phyloP scores from a whole-genome alignment of 371 early-diverging fungal genomes.

The Apophysomyces elegans region DNA sequence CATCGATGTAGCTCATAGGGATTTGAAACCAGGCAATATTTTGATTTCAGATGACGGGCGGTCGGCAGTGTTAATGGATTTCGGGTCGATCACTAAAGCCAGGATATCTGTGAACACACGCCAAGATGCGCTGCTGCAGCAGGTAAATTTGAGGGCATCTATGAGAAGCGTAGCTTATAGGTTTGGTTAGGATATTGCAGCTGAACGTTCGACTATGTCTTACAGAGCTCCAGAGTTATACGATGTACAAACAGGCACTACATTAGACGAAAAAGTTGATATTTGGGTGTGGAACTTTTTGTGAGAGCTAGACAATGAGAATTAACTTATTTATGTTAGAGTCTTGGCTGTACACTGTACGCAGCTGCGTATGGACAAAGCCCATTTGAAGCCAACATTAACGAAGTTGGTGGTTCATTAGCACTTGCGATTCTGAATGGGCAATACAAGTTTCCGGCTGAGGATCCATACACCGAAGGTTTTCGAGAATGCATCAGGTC shows the following conservation, averaged over 20 bases:
- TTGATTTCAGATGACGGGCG: slow-evolving; percentile 66
- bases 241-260: slow-evolving; percentile 68
- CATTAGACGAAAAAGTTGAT: slow-evolving; percentile 74
- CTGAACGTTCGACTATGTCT: slow-evolving; percentile 70
- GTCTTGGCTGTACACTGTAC: slow-evolving; percentile 73
- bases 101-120: slow-evolving; percentile 58
- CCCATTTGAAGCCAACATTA: slow-evolving; percentile 71
- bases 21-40: slow-evolving; percentile 74
- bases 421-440: slow-evolving; percentile 72
- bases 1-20: slow-evolving; percentile 60
- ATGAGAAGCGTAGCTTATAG: neutral
- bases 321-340: slow-evolving; percentile 15
- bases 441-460: slow-evolving; percentile 57
- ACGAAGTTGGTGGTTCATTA: slow-evolving; percentile 72
- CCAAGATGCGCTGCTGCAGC: slow-evolving; percentile 66
- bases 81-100: slow-evolving; percentile 69
- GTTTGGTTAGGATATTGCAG: slow-evolving; percentile 54
- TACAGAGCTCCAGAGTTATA: slow-evolving; percentile 82
- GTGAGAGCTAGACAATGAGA: neutral
- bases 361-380: slow-evolving; percentile 73
- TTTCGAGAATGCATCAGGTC: slow-evolving; percentile 59
- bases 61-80: slow-evolving; percentile 73
- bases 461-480: slow-evolving; percentile 61
- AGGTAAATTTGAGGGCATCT: slow-evolving; percentile 26
- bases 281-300: slow-evolving; percentile 59